Conservation (phyloP, 371 early-diverging fungal genomes). For the Lichtheimia hyalospora region DNA sequence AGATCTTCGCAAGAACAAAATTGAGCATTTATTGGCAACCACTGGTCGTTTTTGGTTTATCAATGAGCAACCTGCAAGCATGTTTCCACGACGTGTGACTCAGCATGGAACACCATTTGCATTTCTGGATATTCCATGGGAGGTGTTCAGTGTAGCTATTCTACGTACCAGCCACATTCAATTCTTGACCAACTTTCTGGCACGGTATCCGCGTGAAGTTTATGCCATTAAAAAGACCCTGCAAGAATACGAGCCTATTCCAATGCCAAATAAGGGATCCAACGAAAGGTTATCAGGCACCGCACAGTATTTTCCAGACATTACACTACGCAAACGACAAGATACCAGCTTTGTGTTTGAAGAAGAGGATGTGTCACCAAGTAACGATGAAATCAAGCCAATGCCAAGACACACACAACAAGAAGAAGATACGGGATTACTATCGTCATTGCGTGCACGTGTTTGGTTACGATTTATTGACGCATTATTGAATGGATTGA, state of each 20-base stretch:
- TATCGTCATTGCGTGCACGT: slow-evolving; percentile 57
- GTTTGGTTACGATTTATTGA: slow-evolving; percentile 64
- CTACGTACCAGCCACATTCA: slow-evolving; percentile 64
- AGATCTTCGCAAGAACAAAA: slow-evolving; percentile 65
- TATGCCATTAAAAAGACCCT: slow-evolving; percentile 57
- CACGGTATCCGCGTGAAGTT: slow-evolving; percentile 56
- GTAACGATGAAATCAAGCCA: background rate
- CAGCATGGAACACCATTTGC: slow-evolving; percentile 27
- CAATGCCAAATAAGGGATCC: slow-evolving; percentile 6
- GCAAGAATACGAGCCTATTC: slow-evolving; percentile 43
- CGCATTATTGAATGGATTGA: slow-evolving; percentile 51
- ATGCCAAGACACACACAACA: slow-evolving; percentile 20
- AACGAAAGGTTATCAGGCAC: background rate
- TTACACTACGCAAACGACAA: slow-evolving; percentile 18
- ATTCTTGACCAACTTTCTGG: slow-evolving; percentile 61
- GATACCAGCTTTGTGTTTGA: slow-evolving; percentile 21
- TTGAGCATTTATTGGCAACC: slow-evolving; percentile 54
- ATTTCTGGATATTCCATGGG: slow-evolving; percentile 49
- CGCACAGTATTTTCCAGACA: slow-evolving; percentile 27
- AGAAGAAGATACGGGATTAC: slow-evolving; percentile 22
- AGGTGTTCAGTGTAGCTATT: slow-evolving; percentile 56
- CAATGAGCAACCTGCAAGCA: slow-evolving; percentile 47
- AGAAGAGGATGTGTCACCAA: slow-evolving; percentile 1
- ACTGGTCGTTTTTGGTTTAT: slow-evolving; percentile 67
- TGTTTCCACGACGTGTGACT: slow-evolving; percentile 53